Evolutionary conservation across 2,329 filamentous ascomycete species (phyloP).

Genomic region (Fragosphaeria purpurea): DNA sequence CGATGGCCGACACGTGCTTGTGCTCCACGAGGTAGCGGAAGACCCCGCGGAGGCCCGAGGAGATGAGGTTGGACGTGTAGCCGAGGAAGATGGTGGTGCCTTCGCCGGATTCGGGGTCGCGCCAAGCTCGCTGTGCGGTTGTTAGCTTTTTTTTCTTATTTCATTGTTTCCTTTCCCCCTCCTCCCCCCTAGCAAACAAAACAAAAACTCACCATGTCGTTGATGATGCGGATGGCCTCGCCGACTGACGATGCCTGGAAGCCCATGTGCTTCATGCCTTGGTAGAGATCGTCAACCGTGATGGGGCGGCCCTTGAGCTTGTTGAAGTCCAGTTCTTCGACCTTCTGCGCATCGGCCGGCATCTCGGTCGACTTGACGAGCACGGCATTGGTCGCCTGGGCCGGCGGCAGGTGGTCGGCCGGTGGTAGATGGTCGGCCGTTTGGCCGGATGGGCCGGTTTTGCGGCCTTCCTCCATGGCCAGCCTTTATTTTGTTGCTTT

Average conservation of each 20-base stretch:
- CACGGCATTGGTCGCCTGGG: conserved; percentile 66
- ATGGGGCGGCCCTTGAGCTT: conserved; percentile 62
- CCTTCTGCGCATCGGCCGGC: conserved; percentile 66
- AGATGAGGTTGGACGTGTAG: conserved; percentile 96
- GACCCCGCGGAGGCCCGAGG: conserved; percentile 84
- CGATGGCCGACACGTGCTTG: conserved; percentile 82
- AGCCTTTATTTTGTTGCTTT: too few relatives aligned
- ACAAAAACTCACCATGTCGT: conserved; percentile 66
- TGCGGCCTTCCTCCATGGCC: too few relatives aligned
- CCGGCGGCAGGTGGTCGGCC: conserved; percentile 37
- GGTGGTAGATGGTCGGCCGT: background rate
- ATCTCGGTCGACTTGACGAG: conserved; percentile 76
- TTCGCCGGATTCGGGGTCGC: conserved; percentile 66
- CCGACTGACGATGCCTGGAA: conserved; percentile 61
- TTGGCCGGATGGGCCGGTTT: too few relatives aligned
- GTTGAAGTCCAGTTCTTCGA: conserved; percentile 90
- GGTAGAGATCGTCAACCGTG: conserved; percentile 74
- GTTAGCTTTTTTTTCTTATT: conserved; percentile 8
- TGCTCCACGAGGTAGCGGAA: conserved; percentile 90
- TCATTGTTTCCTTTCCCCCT: background rate
- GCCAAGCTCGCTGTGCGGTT: conserved; percentile 56
- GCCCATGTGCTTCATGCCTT: conserved; percentile 80
- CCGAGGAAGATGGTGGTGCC: conserved; percentile 92
- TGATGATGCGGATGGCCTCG: conserved; percentile 84
- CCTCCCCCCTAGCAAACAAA: background rate